Evolutionary conservation across 2,329 filamentous ascomycete genomes (phyloP).

Genomic region (Alternaria conjuncta): DNA sequence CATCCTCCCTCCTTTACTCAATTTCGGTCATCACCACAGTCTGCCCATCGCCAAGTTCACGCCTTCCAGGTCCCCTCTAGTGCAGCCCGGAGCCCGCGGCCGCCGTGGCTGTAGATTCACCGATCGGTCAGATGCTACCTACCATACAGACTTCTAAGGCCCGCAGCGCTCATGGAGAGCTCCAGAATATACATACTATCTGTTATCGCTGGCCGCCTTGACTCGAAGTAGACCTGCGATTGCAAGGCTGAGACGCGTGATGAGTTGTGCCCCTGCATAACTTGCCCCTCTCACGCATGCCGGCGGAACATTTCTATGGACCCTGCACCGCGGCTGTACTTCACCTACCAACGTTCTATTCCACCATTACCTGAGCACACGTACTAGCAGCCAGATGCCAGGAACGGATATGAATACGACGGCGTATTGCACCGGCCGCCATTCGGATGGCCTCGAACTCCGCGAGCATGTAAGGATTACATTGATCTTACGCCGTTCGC

Average conservation of each 20-base stretch:
- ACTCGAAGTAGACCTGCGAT: not conserved
- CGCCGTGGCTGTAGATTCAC: not conserved
- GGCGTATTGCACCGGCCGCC: not conserved
- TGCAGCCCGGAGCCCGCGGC: not conserved
- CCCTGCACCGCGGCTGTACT: slow-evolving; percentile 8
- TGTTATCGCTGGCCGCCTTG: not conserved
- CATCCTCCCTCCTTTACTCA: not conserved
- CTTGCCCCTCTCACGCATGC: slow-evolving; percentile 6
- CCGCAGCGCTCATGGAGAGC: not conserved
- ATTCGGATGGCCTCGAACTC: not conserved
- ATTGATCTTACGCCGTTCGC: not conserved
- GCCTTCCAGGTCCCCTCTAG: not conserved
- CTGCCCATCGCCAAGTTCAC: not conserved
- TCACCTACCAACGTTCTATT: not conserved
- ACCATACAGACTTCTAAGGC: not conserved
- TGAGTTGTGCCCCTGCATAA: slow-evolving; percentile 13
- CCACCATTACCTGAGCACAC: not conserved
- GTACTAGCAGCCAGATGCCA: not conserved
- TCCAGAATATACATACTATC: not conserved
- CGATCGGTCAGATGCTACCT: not conserved
- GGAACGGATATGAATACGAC: not conserved
- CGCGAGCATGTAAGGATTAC: not conserved
- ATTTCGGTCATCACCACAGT: not conserved
- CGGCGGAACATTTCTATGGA: slow-evolving; percentile 4
- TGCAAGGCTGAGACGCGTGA: slow-evolving; percentile 4